Evolutionary conservation across 2,329 filamentous ascomycete genomes (phyloP).

Genomic region (Penicillium sp.): DNA sequence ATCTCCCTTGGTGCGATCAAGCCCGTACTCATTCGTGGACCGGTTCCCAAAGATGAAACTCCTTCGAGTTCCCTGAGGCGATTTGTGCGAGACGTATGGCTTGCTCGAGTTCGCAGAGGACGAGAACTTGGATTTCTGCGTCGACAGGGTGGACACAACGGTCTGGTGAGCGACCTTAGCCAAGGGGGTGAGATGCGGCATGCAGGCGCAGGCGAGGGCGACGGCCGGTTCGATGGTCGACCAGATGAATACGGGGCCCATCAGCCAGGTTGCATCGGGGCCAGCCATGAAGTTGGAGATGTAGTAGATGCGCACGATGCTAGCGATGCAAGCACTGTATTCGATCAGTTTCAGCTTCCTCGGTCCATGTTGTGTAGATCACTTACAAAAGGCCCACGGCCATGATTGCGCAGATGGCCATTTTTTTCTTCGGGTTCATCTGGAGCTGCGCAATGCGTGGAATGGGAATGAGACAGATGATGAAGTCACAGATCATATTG

Average conservation of each 20-base stretch:
- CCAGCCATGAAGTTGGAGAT: neutral
- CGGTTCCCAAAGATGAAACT: slow-evolving; percentile 2
- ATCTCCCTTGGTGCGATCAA: too few relatives aligned
- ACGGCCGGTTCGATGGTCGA: slow-evolving; percentile 12
- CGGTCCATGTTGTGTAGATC: too few relatives aligned
- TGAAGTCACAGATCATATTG: slow-evolving; percentile 11
- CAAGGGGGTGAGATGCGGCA: slow-evolving; percentile 16
- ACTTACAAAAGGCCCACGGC: slow-evolving; percentile 15
- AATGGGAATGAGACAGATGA: slow-evolving; percentile 2
- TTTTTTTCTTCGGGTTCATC: slow-evolving; percentile 9
- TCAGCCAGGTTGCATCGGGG: slow-evolving; percentile 5
- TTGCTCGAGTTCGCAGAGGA: neutral
- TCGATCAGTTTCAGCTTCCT: neutral
- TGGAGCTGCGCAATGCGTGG: slow-evolving; percentile 10
- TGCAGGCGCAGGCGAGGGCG: slow-evolving; percentile 10
- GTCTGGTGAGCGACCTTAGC: slow-evolving; percentile 2
- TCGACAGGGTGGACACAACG: neutral
- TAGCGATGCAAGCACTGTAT: slow-evolving; percentile 5
- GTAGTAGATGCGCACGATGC: slow-evolving; percentile 4
- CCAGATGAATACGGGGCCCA: slow-evolving; percentile 12
- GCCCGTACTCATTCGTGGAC: too few relatives aligned
- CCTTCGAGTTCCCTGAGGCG: neutral
- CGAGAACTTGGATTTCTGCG: neutral
- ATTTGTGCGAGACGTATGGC: neutral
- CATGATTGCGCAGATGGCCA: slow-evolving; percentile 13